A percentile compares a stretch with the other conserved stretches of the same genome.
These are phyloP conservation scores for Ceratocystis alfenasii DNA, from an alignment of 2,329 filamentous ascomycete genomes.

Conservation along the genomic window DNA sequence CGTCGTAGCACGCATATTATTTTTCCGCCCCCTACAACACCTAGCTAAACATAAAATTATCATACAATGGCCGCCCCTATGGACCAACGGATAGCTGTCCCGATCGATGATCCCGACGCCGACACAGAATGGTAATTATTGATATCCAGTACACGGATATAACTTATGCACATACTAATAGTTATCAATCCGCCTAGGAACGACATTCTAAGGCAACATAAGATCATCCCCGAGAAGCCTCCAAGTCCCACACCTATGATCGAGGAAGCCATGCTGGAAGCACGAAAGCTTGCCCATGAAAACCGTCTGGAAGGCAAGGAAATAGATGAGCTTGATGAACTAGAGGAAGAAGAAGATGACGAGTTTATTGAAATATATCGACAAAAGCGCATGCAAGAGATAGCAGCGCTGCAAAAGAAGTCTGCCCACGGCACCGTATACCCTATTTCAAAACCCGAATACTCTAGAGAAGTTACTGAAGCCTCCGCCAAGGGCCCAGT, in stretches of 20 bases:
- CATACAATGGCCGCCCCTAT: constrained; percentile 45
- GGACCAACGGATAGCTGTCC: constrained; percentile 61
- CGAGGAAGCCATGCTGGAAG: constrained; percentile 82
- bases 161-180: not conserved
- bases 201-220: constrained; percentile 93
- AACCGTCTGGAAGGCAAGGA: constrained; percentile 91
- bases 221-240: constrained; percentile 93
- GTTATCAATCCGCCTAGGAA: constrained; percentile 50
- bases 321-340: constrained; percentile 79
- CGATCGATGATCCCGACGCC: constrained; percentile 87
- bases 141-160: constrained; percentile 4
- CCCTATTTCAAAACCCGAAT: constrained; percentile 88
- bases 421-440: constrained; percentile 83
- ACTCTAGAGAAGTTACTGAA: constrained; percentile 81
- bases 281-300: constrained; percentile 71
- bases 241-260: constrained; percentile 92
- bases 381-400: constrained; percentile 74
- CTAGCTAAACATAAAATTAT: not conserved
- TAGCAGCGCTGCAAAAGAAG: constrained; percentile 61
- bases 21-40: not conserved
- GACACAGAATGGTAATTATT: constrained; percentile 82
- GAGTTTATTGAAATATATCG: constrained; percentile 79
- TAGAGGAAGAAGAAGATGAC: constrained; percentile 94
- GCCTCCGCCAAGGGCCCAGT: constrained; percentile 59
- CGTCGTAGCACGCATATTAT: not conserved